Conservation (phyloP, 305 asterid species). For the Nicotiana rustica region DNA sequence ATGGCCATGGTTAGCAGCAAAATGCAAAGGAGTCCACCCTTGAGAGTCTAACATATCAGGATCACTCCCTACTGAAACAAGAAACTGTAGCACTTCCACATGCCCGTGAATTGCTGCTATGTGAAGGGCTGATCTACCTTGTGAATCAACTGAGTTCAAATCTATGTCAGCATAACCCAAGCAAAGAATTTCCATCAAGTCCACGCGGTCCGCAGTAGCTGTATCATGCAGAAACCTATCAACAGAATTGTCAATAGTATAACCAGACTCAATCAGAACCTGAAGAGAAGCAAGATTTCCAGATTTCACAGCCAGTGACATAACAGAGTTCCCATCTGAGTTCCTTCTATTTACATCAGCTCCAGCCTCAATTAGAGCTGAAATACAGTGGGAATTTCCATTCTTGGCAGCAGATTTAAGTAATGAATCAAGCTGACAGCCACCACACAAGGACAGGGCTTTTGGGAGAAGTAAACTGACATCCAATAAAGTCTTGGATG, state of each 20-base stretch:
- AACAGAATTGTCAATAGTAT: slow-evolving; percentile 36
- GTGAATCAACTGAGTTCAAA: slow-evolving; percentile 49
- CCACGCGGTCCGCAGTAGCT: slow-evolving; percentile 52
- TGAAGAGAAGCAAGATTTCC: slow-evolving; percentile 52
- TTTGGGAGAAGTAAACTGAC: slow-evolving; percentile 46
- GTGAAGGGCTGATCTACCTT: slow-evolving; percentile 66
- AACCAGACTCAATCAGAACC: slow-evolving; percentile 60
- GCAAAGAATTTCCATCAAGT: slow-evolving; percentile 61
- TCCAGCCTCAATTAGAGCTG: slow-evolving; percentile 65
- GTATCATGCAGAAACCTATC: slow-evolving; percentile 60
- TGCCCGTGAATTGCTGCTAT: slow-evolving; percentile 60
- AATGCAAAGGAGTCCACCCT: slow-evolving; percentile 69
- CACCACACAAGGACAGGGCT: slow-evolving; percentile 58
- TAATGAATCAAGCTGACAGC: slow-evolving; percentile 54
- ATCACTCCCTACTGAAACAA: slow-evolving; percentile 57
- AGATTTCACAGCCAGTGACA: slow-evolving; percentile 57
- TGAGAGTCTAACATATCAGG: slow-evolving; percentile 46
- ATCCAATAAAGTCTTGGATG: slow-evolving; percentile 46
- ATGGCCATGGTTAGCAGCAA: slow-evolving; percentile 57
- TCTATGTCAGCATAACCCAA: slow-evolving; percentile 56
- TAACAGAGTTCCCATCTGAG: slow-evolving; percentile 40
- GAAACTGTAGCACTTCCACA: slow-evolving; percentile 56
- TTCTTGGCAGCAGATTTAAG: slow-evolving; percentile 51
- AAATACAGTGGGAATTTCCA: slow-evolving; percentile 50
- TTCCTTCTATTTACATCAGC: slow-evolving; percentile 59